These are phyloP conservation scores for Aureobasidium lini DNA, from an alignment of 2,329 filamentous ascomycete genomes.

Conservation along the genomic window DNA sequence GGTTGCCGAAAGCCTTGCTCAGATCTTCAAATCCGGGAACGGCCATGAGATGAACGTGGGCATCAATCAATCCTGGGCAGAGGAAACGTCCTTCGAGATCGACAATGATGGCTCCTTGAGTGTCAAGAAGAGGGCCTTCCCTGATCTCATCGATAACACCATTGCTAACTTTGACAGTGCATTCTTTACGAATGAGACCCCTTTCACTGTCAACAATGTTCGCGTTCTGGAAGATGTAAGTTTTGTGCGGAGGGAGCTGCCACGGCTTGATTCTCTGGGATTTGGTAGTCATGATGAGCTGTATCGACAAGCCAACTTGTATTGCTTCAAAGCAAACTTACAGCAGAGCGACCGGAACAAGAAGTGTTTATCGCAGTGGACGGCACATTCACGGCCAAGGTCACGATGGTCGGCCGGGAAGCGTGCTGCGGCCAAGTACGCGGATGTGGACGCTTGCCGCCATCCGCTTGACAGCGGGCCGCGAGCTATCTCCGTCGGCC, in stretches of 20 bases:
- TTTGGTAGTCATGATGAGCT: too few species aligned
- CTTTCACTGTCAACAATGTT: constrained; percentile 36
- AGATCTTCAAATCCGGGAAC: constrained; percentile 37
- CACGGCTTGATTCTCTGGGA: constrained; percentile 22
- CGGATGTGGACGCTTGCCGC: too few species aligned
- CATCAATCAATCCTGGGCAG: constrained; percentile 47
- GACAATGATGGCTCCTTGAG: constrained; percentile 24
- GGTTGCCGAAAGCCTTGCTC: constrained; percentile 29
- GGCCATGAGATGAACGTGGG: constrained; percentile 42
- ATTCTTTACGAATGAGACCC: constrained; percentile 21
- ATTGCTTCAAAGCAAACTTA: too few species aligned
- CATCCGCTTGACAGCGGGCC: too few species aligned
- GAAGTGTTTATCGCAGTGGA: too few species aligned
- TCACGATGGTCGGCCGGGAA: too few species aligned
- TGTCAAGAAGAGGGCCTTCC: not conserved
- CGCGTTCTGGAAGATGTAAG: constrained; percentile 35
- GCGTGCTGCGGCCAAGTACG: too few species aligned
- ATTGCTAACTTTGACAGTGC: constrained; percentile 16
- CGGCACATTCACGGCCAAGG: too few species aligned
- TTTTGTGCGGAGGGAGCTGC: constrained; percentile 20
- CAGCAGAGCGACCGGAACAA: too few species aligned
- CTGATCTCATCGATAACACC: constrained; percentile 13
- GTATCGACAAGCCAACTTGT: too few species aligned
- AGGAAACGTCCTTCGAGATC: constrained; percentile 41
- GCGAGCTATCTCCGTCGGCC: too few species aligned